A percentile compares a stretch with the other conserved stretches of the same genome.
phyloP scores from a whole-genome alignment of 2,329 filamentous ascomycete species.

The Lecanicillium sp. region DNA sequence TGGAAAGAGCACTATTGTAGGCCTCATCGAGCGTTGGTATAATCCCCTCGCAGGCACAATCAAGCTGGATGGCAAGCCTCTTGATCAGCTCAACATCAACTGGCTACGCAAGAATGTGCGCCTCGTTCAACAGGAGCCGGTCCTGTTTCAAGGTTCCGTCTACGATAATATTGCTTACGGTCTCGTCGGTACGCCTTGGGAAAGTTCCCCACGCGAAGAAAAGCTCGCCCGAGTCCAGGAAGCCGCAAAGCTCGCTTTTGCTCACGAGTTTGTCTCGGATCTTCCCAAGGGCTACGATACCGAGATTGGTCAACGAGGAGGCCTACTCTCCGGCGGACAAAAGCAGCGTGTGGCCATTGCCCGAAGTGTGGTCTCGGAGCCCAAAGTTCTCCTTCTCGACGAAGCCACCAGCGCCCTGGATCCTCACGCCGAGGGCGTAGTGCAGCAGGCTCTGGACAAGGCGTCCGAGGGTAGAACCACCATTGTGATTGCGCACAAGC shows the following conservation, averaged over 20 bases:
- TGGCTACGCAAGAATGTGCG: slow-evolving; percentile 30
- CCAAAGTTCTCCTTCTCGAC: slow-evolving; percentile 55
- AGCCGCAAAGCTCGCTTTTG: slow-evolving; percentile 41
- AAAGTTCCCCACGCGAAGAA: slow-evolving; percentile 29
- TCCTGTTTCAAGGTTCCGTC: slow-evolving; percentile 40
- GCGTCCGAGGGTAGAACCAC: slow-evolving; percentile 51
- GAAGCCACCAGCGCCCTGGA: slow-evolving; percentile 55
- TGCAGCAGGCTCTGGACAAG: slow-evolving; percentile 45
- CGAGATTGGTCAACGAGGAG: slow-evolving; percentile 53
- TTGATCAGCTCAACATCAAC: slow-evolving; percentile 27
- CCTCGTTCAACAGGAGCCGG: slow-evolving; percentile 33
- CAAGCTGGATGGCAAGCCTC: slow-evolving; percentile 26
- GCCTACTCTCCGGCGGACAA: slow-evolving; percentile 59
- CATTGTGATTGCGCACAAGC: slow-evolving; percentile 55
- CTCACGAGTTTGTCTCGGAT: slow-evolving; percentile 40
- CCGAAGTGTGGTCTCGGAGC: slow-evolving; percentile 52
- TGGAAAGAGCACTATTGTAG: slow-evolving; percentile 31
- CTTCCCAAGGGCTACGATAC: slow-evolving; percentile 44
- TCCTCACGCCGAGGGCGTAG: slow-evolving; percentile 34
- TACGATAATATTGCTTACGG: slow-evolving; percentile 48
- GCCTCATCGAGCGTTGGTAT: slow-evolving; percentile 32
- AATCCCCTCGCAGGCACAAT: slow-evolving; percentile 24
- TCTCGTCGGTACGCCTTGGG: slow-evolving; percentile 32
- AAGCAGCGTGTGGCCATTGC: slow-evolving; percentile 59
- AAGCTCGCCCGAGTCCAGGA: slow-evolving; percentile 34